phyloP scores from a whole-genome alignment of 176 grass and related monocot genomes.

The Microstegium vimineum region DNA sequence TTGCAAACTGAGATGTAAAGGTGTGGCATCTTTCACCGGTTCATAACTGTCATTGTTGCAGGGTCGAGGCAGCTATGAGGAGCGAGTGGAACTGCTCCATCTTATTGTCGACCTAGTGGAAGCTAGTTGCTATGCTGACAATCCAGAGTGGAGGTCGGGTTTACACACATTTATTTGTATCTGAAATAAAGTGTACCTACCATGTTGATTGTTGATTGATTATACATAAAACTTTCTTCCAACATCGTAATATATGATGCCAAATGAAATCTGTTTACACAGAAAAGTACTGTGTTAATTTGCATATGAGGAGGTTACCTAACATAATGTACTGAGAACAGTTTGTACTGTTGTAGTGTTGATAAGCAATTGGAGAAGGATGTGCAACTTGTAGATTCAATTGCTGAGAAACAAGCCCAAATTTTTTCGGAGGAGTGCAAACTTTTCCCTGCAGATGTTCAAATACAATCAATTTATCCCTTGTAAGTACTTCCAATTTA shows the following conservation, averaged over 20 bases:
- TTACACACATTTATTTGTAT: constrained; percentile 7
- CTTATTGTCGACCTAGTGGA: constrained; percentile 92
- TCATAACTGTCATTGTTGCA: constrained; percentile 25
- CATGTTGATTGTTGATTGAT: not conserved
- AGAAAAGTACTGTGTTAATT: not conserved
- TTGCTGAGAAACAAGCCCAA: constrained; percentile 93
- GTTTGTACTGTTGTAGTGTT: constrained; percentile 48
- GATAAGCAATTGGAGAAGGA: constrained; percentile 97
- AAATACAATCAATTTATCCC: constrained; percentile 97
- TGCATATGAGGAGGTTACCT: not conserved
- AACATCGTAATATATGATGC: not conserved
- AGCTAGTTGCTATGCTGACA: constrained; percentile 91
- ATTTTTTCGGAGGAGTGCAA: constrained; percentile 97
- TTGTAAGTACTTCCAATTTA: constrained; percentile 54
- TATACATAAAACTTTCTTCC: not conserved
- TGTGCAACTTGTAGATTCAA: constrained; percentile 90
- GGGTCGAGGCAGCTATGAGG: constrained; percentile 87
- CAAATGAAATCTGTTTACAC: not conserved
- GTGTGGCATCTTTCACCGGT: not conserved
- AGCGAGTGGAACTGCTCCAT: constrained; percentile 78
- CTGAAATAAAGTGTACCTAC: not conserved
- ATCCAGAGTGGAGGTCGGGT: constrained; percentile 88
- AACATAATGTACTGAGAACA: not conserved
- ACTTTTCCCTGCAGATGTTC: constrained; percentile 98
- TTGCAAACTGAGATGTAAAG: not conserved